Evolutionary conservation across 768 basidiomycete genomes (phyloP).

Genomic region (Mycena capillaripes): DNA sequence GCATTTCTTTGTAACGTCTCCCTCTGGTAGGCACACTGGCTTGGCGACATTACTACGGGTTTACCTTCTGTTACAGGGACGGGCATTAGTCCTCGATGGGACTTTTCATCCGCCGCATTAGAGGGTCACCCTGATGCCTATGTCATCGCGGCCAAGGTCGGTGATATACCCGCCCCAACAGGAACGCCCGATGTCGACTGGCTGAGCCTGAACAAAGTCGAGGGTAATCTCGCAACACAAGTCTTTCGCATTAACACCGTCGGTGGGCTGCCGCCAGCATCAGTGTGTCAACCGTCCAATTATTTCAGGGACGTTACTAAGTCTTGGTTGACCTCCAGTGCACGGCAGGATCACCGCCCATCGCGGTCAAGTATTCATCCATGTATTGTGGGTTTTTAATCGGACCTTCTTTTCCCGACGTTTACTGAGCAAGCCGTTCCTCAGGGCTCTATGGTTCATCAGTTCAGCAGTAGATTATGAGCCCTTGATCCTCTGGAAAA

Average conservation of each 20-base stretch:
- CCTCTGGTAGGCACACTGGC: constrained; percentile 10
- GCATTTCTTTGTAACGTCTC: constrained; percentile 65
- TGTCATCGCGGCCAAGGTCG: constrained; percentile 60
- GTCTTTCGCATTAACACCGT: constrained; percentile 68
- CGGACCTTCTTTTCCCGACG: too few relatives aligned
- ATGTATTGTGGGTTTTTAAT: constrained; percentile 61
- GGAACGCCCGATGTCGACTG: constrained; percentile 65
- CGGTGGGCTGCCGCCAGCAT: constrained; percentile 67
- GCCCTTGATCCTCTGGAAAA: too few relatives aligned
- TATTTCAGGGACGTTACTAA: not conserved
- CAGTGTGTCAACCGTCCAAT: constrained; percentile 37
- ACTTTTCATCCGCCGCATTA: constrained; percentile 61
- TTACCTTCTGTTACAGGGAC: constrained; percentile 55
- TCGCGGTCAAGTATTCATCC: constrained; percentile 65
- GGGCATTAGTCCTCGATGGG: constrained; percentile 66
- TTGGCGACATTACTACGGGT: not conserved
- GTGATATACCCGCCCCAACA: constrained; percentile 57
- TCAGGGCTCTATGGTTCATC: too few relatives aligned
- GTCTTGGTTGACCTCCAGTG: constrained; percentile 45
- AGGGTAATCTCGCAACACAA: constrained; percentile 63
- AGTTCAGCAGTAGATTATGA: too few relatives aligned
- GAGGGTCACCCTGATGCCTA: constrained; percentile 60
- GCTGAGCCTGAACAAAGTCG: constrained; percentile 61
- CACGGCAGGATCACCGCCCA: constrained; percentile 53
- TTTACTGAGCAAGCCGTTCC: too few relatives aligned